Evolutionary conservation across 352 stramenopile species (phyloP).

Genomic region (Globisporangium cystogenes): DNA sequence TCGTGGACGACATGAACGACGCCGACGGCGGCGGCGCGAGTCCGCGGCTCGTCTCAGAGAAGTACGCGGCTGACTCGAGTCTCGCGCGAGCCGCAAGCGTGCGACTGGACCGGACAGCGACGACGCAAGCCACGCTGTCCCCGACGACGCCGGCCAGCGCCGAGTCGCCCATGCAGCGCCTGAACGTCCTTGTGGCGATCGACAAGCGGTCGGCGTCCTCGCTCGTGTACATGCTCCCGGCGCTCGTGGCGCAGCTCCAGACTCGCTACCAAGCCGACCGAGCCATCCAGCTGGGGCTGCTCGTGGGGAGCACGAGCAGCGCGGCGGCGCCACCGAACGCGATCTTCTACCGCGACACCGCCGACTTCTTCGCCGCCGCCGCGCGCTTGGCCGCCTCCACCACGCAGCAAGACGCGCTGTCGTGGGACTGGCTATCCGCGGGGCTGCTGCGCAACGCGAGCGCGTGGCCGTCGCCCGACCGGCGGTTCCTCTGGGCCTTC

Average conservation of each 20-base stretch:
- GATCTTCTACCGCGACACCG: constrained; percentile 10
- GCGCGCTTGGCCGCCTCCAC: constrained; percentile 3
- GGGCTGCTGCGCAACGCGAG: constrained; percentile 1
- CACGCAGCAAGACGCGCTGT: constrained; percentile 5
- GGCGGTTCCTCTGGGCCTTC: constrained; percentile 14
- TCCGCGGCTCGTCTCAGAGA: constrained; percentile 4
- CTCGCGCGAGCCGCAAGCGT: constrained; percentile 11
- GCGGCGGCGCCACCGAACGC: neutral
- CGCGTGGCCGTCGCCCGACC: constrained; percentile 23
- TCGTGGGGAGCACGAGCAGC: constrained; percentile 14
- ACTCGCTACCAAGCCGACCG: constrained; percentile 20
- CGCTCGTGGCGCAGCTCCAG: constrained; percentile 30
- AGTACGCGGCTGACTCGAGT: constrained; percentile 21
- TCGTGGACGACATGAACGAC: constrained; percentile 48
- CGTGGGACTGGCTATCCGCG: constrained; percentile 6
- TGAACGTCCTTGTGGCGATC: constrained; percentile 48
- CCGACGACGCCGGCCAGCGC: constrained; percentile 7
- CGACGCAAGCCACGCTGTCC: constrained; percentile 25
- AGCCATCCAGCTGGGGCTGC: constrained; percentile 23
- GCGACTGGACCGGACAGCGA: constrained; percentile 27
- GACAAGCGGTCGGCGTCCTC: constrained; percentile 20
- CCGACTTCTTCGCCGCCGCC: constrained; percentile 15
- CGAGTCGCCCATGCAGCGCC: constrained; percentile 17
- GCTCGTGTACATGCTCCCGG: constrained; percentile 28
- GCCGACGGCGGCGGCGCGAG: constrained; percentile 7